phyloP scores from a whole-genome alignment of 768 basidiomycete genomes.

The Suillus bovinus region DNA sequence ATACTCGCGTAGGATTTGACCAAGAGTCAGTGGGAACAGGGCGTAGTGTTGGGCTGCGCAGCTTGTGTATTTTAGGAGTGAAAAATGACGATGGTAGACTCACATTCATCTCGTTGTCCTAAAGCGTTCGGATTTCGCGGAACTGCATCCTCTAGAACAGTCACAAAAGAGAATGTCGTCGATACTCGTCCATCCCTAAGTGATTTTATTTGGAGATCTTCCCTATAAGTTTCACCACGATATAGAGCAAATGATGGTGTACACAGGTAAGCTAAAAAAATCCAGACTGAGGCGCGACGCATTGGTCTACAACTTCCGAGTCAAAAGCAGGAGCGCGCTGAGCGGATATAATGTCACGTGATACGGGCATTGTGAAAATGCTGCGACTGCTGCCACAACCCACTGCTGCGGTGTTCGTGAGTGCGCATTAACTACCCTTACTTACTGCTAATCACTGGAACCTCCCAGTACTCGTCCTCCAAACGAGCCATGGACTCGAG shows the following conservation, averaged over 20 bases:
- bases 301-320: not conserved
- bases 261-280: not conserved
- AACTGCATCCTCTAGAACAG: constrained; percentile 50
- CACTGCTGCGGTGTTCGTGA: no score
- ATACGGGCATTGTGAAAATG: no score
- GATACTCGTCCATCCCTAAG: constrained; percentile 83
- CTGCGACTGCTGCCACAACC: no score
- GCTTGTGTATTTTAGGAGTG: not conserved
- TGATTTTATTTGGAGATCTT: constrained; percentile 55
- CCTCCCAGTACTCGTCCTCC: no score
- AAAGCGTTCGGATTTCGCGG: constrained; percentile 58
- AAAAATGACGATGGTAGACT: constrained; percentile 27
- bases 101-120: constrained; percentile 46
- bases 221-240: constrained; percentile 40
- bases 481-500: no score
- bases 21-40: constrained; percentile 82
- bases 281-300: not conserved
- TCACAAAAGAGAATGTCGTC: constrained; percentile 79
- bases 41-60: constrained; percentile 78
- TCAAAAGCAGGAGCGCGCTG: not conserved
- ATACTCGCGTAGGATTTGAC: constrained; percentile 85
- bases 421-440: no score
- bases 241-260: not conserved
- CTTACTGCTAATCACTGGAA: no score
- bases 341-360: not conserved